Base-by-base conservation (phyloP, 345 rosid species). In the Conringia planisiliqua region DNA sequence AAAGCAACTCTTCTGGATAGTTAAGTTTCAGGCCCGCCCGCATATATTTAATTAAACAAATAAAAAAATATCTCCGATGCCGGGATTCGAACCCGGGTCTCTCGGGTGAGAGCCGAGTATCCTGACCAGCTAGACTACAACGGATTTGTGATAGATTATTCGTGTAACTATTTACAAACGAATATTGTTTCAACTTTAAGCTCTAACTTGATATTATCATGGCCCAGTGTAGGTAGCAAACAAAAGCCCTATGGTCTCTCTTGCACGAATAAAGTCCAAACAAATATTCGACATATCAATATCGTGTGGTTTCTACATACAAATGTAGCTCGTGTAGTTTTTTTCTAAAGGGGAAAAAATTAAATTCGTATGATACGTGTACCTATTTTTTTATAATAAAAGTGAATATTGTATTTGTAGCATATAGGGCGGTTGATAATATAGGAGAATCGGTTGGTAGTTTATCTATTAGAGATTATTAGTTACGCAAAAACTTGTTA, bases 41-140 rank as follows among this genome's bases (percentile, higher is more conserved):
- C 1, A 35, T 0, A 35, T 35, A 1, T 35, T 7, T 6, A 68
- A 86, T 6, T 0, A 6, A 32, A 30, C 33, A 30, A 5, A 30
- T 30, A 7, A 32, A 17, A 63, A 66, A 10, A 6, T 16, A 0
- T 17, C 85, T 87, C 88, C 85, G 83, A 85, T 83, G 88, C 86
- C 84, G 86, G 87, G 86, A 86, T 62, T 85, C 61, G 83, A 86
- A 88, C 85, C 85, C 85, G 87, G 83, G 86, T 83, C 89, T 75
- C 81, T 86, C 84, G 83, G 84, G 84, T 82, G 96, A 86, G 88
- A 88, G 91, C 89, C 89, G 82, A 86, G 82, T 86, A 88, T 84
- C 91, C 89, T 22, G 24, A 22, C 89, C 89, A 66, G 48, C 92
- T 82, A 78, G 81, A 78, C 81, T 78, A 78, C 78, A 60, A 64